Percentiles rank a stretch among this genome's conserved stretches.
These are phyloP conservation scores for Golubevia sp. DNA, from an alignment of 1,284 basidiomycete genomes.

Conservation along the genomic window DNA sequence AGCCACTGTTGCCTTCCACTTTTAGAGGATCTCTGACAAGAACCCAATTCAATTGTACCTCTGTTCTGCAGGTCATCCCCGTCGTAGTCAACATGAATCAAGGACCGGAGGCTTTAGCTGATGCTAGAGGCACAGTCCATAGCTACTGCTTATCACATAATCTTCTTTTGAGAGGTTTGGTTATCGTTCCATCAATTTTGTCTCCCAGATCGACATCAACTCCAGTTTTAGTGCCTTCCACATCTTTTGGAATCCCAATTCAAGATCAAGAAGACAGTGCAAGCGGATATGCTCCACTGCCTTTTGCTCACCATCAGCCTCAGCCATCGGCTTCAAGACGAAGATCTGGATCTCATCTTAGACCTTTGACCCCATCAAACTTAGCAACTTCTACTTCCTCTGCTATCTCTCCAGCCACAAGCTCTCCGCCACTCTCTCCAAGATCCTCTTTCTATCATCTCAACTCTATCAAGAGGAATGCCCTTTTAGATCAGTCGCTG, in stretches of 20 bases:
- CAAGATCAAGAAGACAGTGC: too few species aligned
- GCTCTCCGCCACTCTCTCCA: constrained; percentile 25
- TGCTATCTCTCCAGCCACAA: constrained; percentile 17
- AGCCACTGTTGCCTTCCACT: too few species aligned
- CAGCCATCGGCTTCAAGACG: too few species aligned
- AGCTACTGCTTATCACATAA: constrained; percentile 34
- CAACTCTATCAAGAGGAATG: neutral
- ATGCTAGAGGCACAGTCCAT: constrained; percentile 34
- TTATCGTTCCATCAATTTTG: constrained; percentile 26
- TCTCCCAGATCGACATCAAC: too few species aligned
- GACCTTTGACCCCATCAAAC: too few species aligned
- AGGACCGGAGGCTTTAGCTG: constrained; percentile 20
- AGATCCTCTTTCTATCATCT: neutral
- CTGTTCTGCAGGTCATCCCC: constrained; percentile 16
- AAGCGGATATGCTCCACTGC: too few species aligned
- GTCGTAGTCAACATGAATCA: constrained; percentile 30
- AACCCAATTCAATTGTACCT: constrained; percentile 1
- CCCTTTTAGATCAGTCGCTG: constrained; percentile 9
- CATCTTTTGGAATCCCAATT: too few species aligned
- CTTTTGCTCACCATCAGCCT: too few species aligned
- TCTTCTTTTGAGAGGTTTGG: constrained; percentile 26
- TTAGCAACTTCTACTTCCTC: too few species aligned
- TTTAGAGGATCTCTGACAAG: too few species aligned
- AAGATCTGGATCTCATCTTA: too few species aligned
- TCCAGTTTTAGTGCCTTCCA: too few species aligned